Evolutionary conservation across 1,284 basidiomycete species (phyloP), one percentile per base, ranked within the genome.

Genomic region (Melampsora larici-populina): DNA sequence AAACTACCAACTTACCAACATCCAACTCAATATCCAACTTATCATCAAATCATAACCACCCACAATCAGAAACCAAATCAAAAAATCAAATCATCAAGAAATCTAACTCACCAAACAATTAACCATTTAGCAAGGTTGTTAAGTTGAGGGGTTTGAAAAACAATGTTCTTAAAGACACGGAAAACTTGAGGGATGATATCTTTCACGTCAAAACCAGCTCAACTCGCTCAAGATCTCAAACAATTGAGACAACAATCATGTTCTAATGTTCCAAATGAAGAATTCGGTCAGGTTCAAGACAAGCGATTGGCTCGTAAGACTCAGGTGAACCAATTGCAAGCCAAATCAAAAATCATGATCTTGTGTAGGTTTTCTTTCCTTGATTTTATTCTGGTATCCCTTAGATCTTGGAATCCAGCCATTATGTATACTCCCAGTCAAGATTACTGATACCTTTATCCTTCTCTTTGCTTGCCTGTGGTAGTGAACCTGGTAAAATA

Each of bases 341-440:
- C 87, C 43, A 84, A 87, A 55, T 81, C 88, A 81, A 86, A 74
- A 86, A 83, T 62, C 90, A 91, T 81, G 85, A 89, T 80, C 82
- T 85, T 55, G 84, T 83, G 88, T 89, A 80, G 79, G 89, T 87
- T 60, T 66, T 21, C 55, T 18, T 29, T 80, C 80, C 63, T 29
- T 48, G 49, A 26, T 66, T 33, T 49, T n/a, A 17, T 33, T 40
- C n/a, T 33, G 65, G 13, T 69, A 46, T 4, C 1, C 51, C 11
- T 62, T 79, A 29, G 48, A 64, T 11, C n/a, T 49, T 67, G 0
- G 18, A 49, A 66, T 51, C 36, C n/a, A n/a, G n/a, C n/a, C 36
- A 13, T 26, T 51, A 15, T 58, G 29, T 65, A 24, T 51, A 15
- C 51, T 74, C 70, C 43, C 31, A 43, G 43, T 71, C 74, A 36